phyloP scores from a whole-genome alignment of 805 yeast genomes.

The Wickerhamiella occidentalis region DNA sequence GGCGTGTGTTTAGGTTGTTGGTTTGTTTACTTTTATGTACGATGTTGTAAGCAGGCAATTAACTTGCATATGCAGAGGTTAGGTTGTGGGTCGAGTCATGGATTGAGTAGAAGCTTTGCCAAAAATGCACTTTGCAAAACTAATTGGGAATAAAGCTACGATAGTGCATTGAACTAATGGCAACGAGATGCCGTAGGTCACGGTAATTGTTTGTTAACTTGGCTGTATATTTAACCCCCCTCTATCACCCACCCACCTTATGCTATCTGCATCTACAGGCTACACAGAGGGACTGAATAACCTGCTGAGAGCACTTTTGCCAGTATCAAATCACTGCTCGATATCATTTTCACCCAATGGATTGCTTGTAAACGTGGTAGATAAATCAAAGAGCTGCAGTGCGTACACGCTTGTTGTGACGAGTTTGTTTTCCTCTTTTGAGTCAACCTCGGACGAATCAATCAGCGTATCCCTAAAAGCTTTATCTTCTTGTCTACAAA shows the following conservation, averaged over 20 bases:
- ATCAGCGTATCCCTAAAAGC: constrained; percentile 4
- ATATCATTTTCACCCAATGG: neutral
- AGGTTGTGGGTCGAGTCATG: neutral
- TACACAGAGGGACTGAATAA: neutral
- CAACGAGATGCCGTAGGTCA: too few relatives aligned
- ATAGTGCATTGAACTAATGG: too few relatives aligned
- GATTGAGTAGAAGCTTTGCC: too few relatives aligned
- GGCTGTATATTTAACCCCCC: too few relatives aligned
- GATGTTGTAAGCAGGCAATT: neutral
- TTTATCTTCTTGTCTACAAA: neutral
- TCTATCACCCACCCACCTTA: neutral
- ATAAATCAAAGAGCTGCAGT: constrained; percentile 8
- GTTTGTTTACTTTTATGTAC: constrained; percentile 5
- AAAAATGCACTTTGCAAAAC: too few relatives aligned
- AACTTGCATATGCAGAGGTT: constrained; percentile 1
- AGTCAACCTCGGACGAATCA: neutral
- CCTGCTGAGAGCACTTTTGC: neutral
- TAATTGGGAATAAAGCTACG: too few relatives aligned
- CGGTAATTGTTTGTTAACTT: too few relatives aligned
- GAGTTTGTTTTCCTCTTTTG: constrained; percentile 1
- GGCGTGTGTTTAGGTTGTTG: neutral
- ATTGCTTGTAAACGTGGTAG: constrained; percentile 1
- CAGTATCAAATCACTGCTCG: neutral
- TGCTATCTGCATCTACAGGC: constrained; percentile 10
- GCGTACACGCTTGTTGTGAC: constrained; percentile 7